Evolutionary conservation across 345 rosid genomes (phyloP), one percentile per base, ranked within the genome.

Genomic region (Corymbia maculata): DNA sequence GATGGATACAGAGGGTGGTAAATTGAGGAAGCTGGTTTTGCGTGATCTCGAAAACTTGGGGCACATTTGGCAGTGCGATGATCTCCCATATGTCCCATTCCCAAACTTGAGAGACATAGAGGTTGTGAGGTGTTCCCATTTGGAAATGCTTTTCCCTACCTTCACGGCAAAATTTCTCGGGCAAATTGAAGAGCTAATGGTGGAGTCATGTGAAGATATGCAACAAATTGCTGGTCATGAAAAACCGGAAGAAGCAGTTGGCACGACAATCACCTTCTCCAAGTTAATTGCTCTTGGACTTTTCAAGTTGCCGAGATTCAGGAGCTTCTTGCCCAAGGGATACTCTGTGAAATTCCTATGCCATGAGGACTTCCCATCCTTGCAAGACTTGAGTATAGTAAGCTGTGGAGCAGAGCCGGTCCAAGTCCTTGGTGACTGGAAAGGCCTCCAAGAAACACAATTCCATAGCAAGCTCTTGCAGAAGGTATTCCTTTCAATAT

Each of bases 201-300:
- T 57, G 64, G 6, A 24, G 3, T 22, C 28, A 1, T 57, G 64
- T 22, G 13, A 24, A 22, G 0, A 9, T 57, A 24, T 57, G n/a
- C 0, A 57, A 22, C 13, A 0, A 22, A 57, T 57, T 57, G 64
- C 64, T 4, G 6, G 6, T 1, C 64, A 57, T 10, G n/a, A 24
- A 22, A 24, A 4, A 57, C 0, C 3, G 3, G 13, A 57, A 57
- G 64, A 0, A 9, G 64, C 3, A 0, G 9, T 28, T 2, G 0
- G 0, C 13, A 22, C 64, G 0, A 2, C 13, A 57, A 0, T 57
- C 13, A 57, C n/a, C 1, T 57, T 57, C 64, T 57, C 6, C n/a
- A 0, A 57, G 0, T 10, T 57, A 57, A 2, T 2, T 10, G 0
- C 0, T 8, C 64, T 57, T 0, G 4, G 0, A 0, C 64, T 57